Conservation (phyloP, 768 basidiomycete species). For the Myochromella boudieri region DNA sequence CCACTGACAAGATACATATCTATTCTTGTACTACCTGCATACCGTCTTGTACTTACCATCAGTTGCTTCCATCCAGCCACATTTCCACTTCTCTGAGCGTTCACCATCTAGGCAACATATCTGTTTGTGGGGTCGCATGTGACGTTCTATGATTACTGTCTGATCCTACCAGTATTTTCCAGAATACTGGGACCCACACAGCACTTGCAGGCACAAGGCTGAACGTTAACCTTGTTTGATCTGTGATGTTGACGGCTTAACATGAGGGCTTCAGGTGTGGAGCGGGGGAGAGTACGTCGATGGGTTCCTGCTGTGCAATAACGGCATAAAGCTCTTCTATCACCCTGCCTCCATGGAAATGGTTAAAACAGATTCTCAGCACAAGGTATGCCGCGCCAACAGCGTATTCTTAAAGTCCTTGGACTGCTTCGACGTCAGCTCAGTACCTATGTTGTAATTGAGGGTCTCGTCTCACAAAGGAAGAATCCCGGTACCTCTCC, state of each 20-base stretch:
- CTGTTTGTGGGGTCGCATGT: background rate
- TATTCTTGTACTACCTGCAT: background rate
- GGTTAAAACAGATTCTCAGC: too few relatives aligned
- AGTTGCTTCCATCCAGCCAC: background rate
- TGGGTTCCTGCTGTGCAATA: background rate
- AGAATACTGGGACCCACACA: constrained; percentile 1
- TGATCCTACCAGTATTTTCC: background rate
- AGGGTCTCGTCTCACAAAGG: too few relatives aligned
- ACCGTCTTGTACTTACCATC: constrained; percentile 9
- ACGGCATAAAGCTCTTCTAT: background rate
- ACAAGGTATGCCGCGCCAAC: too few relatives aligned
- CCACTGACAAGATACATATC: background rate
- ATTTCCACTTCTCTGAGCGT: background rate
- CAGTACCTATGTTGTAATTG: too few relatives aligned
- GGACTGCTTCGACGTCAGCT: too few relatives aligned
- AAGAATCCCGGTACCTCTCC: too few relatives aligned
- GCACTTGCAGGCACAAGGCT: background rate
- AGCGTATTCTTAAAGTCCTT: too few relatives aligned
- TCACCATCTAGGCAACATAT: background rate
- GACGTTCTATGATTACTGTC: background rate
- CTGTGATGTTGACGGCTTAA: background rate
- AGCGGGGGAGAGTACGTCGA: background rate
- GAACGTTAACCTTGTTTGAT: constrained; percentile 10
- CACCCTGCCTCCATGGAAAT: too few relatives aligned
- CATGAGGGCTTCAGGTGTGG: background rate